Evolutionary conservation across 345 rosid genomes (phyloP), one percentile per base, ranked within the genome.

Genomic region (Rhodamnia argentea): DNA sequence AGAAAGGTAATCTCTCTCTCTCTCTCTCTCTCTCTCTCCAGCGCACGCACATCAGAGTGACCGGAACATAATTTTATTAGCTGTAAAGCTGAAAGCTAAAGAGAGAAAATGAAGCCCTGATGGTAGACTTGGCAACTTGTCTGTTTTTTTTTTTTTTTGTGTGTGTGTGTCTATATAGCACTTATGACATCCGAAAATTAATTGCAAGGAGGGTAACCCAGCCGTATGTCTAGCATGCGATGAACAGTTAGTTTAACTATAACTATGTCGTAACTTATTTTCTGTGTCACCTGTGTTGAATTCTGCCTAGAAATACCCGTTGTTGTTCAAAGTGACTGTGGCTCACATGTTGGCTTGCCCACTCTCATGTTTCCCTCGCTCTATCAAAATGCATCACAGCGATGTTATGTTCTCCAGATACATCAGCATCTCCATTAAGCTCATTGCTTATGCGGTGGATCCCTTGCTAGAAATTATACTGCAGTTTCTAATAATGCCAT

Each of bases 1-100:
- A 89, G 98, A 96, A 87, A 97, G 98, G 99, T 96, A 82, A 74
- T 92, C 54, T 26, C 74, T 83, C 26, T 51, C 6, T 87, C 83
- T 53, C 84, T n/a, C 42, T 58, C 56, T 64, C n/a, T n/a, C 47
- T 52, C 40, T 26, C 13, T 50, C 29, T 52, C 84, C 1, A 42
- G 44, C 44, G 44, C 44, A 2, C 9, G 47, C 12, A 22, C 44
- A 53, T 83, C 84, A 29, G 22, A 27, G 60, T 52, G 29, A 54
- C 47, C 22, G 56, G 12, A 6, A 12, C 84, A 27, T 51, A 40
- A 27, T 83, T 32, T 83, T 51, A 29, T 52, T 56, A 42, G 27
- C 59, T 27, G 32, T 27, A 54, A 82, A 51, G 37, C 83, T 50
- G 83, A 51, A 37, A 83, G 55, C 1, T 5, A 50, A 82, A 82